Percentiles rank a stretch among this genome's conserved stretches.
phyloP scores from a whole-genome alignment of 352 stramenopile species.

The Phytophthora sojae region DNA sequence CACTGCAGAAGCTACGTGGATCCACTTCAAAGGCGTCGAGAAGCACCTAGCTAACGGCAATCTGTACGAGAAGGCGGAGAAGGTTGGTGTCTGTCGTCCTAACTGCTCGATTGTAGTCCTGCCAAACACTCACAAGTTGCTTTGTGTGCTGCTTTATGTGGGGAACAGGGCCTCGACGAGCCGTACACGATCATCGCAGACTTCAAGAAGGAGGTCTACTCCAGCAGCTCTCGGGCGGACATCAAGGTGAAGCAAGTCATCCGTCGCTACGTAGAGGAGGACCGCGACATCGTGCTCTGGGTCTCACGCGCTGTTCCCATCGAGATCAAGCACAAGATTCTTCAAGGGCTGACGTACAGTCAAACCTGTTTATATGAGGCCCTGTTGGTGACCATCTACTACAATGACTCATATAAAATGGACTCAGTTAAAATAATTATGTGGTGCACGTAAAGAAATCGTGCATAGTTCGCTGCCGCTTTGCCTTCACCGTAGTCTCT shows the following conservation, averaged over 20 bases:
- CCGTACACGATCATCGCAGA: conserved; percentile 58
- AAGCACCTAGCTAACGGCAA: conserved; percentile 33
- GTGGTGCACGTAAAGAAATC: too few relatives aligned
- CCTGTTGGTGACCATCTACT: too few relatives aligned
- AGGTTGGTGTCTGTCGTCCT: conserved; percentile 15
- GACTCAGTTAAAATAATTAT: too few relatives aligned
- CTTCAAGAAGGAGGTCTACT: conserved; percentile 53
- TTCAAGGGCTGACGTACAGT: conserved; percentile 26
- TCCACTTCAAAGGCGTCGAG: conserved; percentile 36
- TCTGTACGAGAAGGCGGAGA: conserved; percentile 38
- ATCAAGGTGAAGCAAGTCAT: conserved; percentile 63
- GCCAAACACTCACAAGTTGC: neutral
- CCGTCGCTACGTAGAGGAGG: conserved; percentile 51
- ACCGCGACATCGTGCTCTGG: conserved; percentile 59
- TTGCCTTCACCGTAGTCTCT: too few relatives aligned
- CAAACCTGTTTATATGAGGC: too few relatives aligned
- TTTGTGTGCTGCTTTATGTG: neutral
- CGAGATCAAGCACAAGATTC: conserved; percentile 55
- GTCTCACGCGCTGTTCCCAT: conserved; percentile 41
- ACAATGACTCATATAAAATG: too few relatives aligned
- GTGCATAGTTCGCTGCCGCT: too few relatives aligned
- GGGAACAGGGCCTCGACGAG: conserved; percentile 28
- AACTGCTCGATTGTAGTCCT: neutral
- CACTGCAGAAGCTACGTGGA: conserved; percentile 29
- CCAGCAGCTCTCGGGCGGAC: conserved; percentile 45